Evolutionary conservation across 805 yeast species (phyloP), one percentile per base, ranked within the genome.

Genomic region (Candida nemodendra): DNA sequence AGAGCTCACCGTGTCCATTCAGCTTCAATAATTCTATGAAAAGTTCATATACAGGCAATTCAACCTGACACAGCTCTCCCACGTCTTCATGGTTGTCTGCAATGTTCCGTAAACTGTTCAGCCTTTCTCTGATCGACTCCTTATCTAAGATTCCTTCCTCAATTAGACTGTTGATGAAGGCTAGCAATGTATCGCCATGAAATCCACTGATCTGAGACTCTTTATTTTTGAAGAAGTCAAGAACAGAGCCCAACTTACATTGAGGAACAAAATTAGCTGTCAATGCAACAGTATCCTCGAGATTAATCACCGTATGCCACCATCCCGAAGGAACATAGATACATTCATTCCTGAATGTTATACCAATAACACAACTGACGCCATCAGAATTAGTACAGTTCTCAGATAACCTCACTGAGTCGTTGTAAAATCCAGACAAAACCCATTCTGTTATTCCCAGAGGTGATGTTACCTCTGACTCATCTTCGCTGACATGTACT

Each of bases 281-380:
- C 51, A 89, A 62, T 0, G 96, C 97, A 14, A 89, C 79, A n/a
- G 80, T 69, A 54, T 83, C 88, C 41, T 81, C 84, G 9, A 89
- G 54, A 51, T 89, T 89, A n/a, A 89, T 85, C 21, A 90, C 97
- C 32, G 80, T 68, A 66, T 89, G 97, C 97, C 97, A 89, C 97
- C 97, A 89, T 1, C 95, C 95, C n/a, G 89, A 73, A 3, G 97
- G 97, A 6, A 89, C 97, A 57, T 84, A 78, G 71, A 88, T 75
- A 43, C 88, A 82, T 56, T 90, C 95, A 5, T 90, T 91, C 0
- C 88, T 83, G 47, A 77, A 78, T 0, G 95, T 84, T 11, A 89
- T 68, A 0, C 87, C 93, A 15, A 89, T 77, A 15, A 69, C 54
- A 49, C 86, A 81, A 16, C 72, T 69, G 15, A 28, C 57, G 32